Evolutionary conservation across 2,329 filamentous ascomycete species (phyloP).

Genomic region (Sporothrix euskadiensis): DNA sequence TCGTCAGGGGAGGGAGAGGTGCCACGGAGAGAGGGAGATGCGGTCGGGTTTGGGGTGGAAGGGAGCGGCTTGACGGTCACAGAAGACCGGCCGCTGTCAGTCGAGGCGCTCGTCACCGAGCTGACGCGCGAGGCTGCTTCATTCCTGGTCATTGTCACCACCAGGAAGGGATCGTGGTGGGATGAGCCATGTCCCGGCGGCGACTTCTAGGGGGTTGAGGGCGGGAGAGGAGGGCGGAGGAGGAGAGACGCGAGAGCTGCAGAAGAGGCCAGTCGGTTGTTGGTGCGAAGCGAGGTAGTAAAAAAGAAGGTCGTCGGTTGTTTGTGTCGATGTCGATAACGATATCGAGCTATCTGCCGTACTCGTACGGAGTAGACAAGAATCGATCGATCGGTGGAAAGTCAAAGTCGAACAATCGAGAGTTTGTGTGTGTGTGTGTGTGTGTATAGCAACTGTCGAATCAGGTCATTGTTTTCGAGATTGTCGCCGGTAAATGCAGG

Average conservation of each 20-base stretch:
- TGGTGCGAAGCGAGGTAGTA: too few relatives aligned
- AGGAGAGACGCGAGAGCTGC: not conserved
- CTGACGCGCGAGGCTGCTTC: conserved; percentile 65
- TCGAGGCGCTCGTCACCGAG: conserved; percentile 65
- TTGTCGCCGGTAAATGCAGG: not conserved
- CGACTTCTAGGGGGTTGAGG: not conserved
- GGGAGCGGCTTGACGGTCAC: conserved; percentile 58
- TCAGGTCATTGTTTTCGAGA: not conserved
- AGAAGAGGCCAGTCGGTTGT: not conserved
- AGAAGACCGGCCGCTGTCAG: conserved; percentile 65
- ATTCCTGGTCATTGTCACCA: conserved; percentile 66
- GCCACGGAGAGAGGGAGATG: conserved; percentile 9
- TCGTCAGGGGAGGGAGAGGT: conserved; percentile 19
- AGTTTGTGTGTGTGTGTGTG: too few relatives aligned
- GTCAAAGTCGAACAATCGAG: not conserved
- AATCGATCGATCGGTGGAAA: not conserved
- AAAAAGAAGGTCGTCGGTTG: conserved; percentile 8
- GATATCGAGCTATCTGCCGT: not conserved
- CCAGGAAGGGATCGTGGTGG: conserved; percentile 30
- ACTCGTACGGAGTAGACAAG: not conserved
- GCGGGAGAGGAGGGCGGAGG: not conserved
- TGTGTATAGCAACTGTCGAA: not conserved
- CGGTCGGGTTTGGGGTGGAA: conserved; percentile 21
- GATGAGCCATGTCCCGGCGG: conserved; percentile 31
- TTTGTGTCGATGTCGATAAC: not conserved